Conservation (phyloP, 352 stramenopile species). For the Phytophthora sp. region DNA sequence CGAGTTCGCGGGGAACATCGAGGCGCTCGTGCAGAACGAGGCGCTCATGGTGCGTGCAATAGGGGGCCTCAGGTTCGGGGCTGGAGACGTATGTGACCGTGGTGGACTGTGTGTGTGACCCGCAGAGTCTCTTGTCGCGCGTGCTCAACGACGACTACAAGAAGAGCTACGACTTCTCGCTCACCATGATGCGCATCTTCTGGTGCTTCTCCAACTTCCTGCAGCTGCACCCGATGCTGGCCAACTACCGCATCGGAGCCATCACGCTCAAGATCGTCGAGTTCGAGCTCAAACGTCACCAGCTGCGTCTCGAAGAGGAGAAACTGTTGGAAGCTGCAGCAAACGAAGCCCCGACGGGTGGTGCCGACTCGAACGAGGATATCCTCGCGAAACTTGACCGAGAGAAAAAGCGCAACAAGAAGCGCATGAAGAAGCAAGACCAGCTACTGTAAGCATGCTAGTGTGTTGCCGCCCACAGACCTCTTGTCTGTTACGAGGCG, state of each 20-base stretch:
- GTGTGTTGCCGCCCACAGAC: background rate
- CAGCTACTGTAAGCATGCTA: constrained; percentile 81
- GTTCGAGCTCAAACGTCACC: constrained; percentile 93
- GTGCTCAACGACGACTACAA: constrained; percentile 96
- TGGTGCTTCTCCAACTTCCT: constrained; percentile 96
- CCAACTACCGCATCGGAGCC: constrained; percentile 93
- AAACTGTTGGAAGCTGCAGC: constrained; percentile 47
- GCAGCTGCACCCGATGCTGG: constrained; percentile 93
- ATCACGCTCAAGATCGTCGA: constrained; percentile 95
- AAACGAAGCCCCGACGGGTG: constrained; percentile 24
- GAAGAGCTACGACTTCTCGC: constrained; percentile 93
- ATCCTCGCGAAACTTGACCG: constrained; percentile 72
- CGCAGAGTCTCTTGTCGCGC: constrained; percentile 84
- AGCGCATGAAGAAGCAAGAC: constrained; percentile 93
- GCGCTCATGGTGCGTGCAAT: constrained; percentile 89
- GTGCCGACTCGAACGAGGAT: constrained; percentile 17
- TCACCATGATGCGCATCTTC: constrained; percentile 96
- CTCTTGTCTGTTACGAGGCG: background rate
- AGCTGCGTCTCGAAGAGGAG: constrained; percentile 81
- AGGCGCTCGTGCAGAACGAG: constrained; percentile 94
- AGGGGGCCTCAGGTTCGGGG: no score
- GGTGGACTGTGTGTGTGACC: no score
- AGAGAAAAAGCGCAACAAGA: constrained; percentile 88
- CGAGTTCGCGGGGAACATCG: constrained; percentile 89
- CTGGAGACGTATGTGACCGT: no score